Conservation (phyloP, 257 asterid species). For the Nicotiana noctiflora region DNA sequence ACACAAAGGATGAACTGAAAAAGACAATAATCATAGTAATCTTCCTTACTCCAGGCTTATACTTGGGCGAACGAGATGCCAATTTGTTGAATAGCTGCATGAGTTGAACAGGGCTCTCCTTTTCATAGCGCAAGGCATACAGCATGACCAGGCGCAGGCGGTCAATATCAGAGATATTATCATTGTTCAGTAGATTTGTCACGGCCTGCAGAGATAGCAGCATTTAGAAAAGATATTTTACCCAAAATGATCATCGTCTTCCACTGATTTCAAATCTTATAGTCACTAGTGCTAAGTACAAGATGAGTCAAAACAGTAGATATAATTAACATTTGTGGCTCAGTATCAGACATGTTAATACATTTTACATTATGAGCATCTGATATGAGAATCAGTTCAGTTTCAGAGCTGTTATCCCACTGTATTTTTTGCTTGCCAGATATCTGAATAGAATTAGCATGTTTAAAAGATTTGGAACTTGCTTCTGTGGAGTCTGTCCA, state of each 20-base stretch:
- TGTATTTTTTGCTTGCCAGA: not conserved
- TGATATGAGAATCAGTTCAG: not conserved
- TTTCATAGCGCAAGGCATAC: slow-evolving; percentile 94
- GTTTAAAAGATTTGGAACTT: not conserved
- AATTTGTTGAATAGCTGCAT: slow-evolving; percentile 94
- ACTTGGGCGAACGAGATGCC: slow-evolving; percentile 91
- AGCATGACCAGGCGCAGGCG: slow-evolving; percentile 90
- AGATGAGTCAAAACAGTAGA: not conserved
- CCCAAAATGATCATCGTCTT: not conserved
- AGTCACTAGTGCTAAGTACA: not conserved
- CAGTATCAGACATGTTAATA: not conserved
- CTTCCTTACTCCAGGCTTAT: slow-evolving; percentile 84
- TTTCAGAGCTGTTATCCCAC: not conserved
- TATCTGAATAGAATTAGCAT: not conserved
- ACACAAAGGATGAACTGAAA: not conserved
- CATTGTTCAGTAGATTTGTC: slow-evolving; percentile 71
- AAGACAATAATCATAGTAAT: not conserved
- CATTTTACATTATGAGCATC: not conserved
- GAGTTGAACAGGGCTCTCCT: slow-evolving; percentile 93
- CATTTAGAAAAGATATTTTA: not conserved
- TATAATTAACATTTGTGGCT: not conserved
- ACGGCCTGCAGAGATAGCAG: slow-evolving; percentile 64
- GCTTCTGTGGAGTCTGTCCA: not conserved
- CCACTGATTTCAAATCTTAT: not conserved
- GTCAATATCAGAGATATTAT: slow-evolving; percentile 76